Evolutionary conservation across 176 grass and related monocot genomes (phyloP).

Genomic region (Carex myosuroides): DNA sequence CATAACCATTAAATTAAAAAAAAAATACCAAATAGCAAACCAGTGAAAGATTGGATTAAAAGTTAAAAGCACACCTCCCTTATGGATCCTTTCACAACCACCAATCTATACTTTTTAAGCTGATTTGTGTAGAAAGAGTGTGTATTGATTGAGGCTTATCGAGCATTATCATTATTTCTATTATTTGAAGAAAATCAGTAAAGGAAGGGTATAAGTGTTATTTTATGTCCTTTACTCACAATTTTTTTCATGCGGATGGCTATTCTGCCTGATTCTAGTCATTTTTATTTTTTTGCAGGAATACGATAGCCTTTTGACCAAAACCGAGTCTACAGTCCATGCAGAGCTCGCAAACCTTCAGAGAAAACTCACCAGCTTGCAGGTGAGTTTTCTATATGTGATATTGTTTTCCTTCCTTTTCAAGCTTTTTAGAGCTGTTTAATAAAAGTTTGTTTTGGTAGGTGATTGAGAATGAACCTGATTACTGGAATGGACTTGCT

Average conservation of each 20-base stretch:
- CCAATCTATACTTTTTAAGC: slow-evolving; percentile 9
- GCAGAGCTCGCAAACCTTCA: slow-evolving; percentile 53
- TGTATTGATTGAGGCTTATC: background rate
- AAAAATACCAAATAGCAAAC: background rate
- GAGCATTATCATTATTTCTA: background rate
- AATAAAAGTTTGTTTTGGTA: slow-evolving; percentile 18
- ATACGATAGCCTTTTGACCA: slow-evolving; percentile 64
- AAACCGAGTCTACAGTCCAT: slow-evolving; percentile 39
- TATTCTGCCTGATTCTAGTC: background rate
- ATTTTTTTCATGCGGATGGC: background rate
- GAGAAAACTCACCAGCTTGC: slow-evolving; percentile 57
- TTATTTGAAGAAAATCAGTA: background rate
- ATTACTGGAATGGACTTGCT: slow-evolving; percentile 87
- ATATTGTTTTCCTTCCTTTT: slow-evolving; percentile 25
- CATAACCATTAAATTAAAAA: background rate
- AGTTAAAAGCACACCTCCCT: background rate
- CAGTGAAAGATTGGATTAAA: background rate
- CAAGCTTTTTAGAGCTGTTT: slow-evolving; percentile 5
- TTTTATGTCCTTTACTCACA: background rate
- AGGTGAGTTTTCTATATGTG: slow-evolving; percentile 35
- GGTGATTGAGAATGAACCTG: slow-evolving; percentile 76
- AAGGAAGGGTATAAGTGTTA: background rate
- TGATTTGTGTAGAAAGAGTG: background rate
- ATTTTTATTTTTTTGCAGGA: slow-evolving; percentile 39
- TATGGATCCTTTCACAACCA: background rate